Percentiles rank a stretch among this genome's conserved stretches.
Evolutionary conservation across 2,329 filamentous ascomycete species (phyloP).

Genomic region (Neodidymelliopsis sp.): DNA sequence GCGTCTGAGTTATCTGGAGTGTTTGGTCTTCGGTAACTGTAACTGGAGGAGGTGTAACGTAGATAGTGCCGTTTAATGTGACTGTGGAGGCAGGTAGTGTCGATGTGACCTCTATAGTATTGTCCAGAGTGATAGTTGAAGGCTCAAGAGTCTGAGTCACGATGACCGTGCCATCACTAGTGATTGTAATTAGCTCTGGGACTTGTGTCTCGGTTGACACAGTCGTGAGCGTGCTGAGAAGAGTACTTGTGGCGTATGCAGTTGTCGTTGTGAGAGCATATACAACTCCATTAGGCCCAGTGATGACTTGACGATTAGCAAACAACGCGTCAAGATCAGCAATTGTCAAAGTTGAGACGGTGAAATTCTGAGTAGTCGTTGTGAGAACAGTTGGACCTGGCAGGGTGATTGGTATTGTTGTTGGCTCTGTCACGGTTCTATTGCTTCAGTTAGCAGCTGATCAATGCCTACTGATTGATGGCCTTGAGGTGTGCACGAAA

Average conservation of each 20-base stretch:
- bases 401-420: too few relatives aligned
- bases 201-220: neutral
- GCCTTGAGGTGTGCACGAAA: too few relatives aligned
- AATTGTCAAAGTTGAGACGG: too few relatives aligned
- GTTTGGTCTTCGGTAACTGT: neutral
- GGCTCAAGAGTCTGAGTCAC: neutral
- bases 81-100: neutral
- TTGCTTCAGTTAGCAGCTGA: slow-evolving; percentile 1
- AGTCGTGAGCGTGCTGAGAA: too few relatives aligned
- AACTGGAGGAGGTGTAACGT: neutral
- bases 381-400: too few relatives aligned
- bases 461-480: neutral
- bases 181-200: neutral
- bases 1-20: neutral
- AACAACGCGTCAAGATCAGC: too few relatives aligned
- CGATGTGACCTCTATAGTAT: slow-evolving; percentile 1
- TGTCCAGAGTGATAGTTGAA: neutral
- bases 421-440: slow-evolving; percentile 10
- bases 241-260: too few relatives aligned
- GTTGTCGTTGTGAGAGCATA: too few relatives aligned
- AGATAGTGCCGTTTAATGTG: neutral
- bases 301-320: too few relatives aligned
- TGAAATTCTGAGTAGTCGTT: too few relatives aligned
- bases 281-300: too few relatives aligned
- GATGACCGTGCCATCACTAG: neutral